Evolutionary conservation across 2,329 filamentous ascomycete species (phyloP).

Genomic region (Gaeumannomyces sp.): DNA sequence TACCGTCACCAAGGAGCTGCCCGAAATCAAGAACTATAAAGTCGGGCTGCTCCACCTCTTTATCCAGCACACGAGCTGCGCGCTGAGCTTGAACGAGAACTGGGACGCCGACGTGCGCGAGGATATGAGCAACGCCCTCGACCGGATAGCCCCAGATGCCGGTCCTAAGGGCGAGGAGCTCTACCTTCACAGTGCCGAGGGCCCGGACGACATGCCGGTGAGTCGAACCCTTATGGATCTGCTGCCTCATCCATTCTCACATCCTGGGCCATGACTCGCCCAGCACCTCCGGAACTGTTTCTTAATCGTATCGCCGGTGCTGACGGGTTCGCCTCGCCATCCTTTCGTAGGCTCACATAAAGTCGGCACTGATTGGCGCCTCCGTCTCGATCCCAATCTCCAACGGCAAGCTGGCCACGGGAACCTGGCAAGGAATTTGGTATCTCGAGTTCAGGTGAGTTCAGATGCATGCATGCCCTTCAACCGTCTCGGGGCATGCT

Average conservation of each 20-base stretch:
- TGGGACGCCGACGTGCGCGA: conserved; percentile 75
- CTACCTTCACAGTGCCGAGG: conserved; percentile 82
- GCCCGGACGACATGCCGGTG: conserved; percentile 88
- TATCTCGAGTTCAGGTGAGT: conserved; percentile 75
- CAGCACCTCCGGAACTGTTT: conserved; percentile 13
- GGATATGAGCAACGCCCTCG: conserved; percentile 91
- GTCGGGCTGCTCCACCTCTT: conserved; percentile 84
- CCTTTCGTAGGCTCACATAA: conserved; percentile 70
- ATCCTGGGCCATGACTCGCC: conserved; percentile 18
- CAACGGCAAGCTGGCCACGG: conserved; percentile 67
- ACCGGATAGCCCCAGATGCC: conserved; percentile 74
- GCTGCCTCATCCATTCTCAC: background rate
- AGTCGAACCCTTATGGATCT: conserved; percentile 1
- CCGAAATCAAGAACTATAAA: conserved; percentile 78
- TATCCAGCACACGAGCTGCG: conserved; percentile 91
- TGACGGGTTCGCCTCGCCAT: background rate
- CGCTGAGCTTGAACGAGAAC: conserved; percentile 90
- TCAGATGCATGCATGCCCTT: background rate
- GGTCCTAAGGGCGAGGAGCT: conserved; percentile 67
- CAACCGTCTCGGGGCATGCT: background rate
- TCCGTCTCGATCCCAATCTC: conserved; percentile 88
- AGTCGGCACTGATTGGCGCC: conserved; percentile 81
- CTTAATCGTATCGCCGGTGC: background rate
- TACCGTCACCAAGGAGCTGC: conserved; percentile 61
- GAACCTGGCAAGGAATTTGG: conserved; percentile 86